phyloP scores from a whole-genome alignment of 164 flowering plant species.

The Umbilicus rupestris region DNA sequence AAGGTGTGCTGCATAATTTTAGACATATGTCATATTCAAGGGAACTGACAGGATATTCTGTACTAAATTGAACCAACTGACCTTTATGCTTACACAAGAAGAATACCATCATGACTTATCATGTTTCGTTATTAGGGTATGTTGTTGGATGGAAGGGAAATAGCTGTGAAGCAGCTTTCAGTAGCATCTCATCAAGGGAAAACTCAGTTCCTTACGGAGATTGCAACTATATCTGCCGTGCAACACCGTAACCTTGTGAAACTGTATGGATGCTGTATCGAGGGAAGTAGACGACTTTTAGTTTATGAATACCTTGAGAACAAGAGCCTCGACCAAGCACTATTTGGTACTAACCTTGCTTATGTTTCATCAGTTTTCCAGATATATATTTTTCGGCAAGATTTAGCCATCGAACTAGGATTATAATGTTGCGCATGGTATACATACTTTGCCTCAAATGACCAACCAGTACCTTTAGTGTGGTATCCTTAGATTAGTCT shows the following conservation, averaged over 20 bases:
- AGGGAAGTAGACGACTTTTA: not conserved
- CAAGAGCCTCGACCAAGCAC: not conserved
- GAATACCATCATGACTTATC: no score
- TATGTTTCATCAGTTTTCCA: not conserved
- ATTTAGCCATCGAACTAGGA: no score
- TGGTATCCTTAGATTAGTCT: no score
- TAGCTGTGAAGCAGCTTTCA: conserved; percentile 7
- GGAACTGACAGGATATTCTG: not conserved
- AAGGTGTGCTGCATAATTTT: not conserved
- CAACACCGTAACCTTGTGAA: conserved; percentile 8
- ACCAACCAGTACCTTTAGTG: no score
- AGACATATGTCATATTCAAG: no score
- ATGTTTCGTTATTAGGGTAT: not conserved
- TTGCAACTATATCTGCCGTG: conserved; percentile 1
- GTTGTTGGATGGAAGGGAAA: not conserved
- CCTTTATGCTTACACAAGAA: no score
- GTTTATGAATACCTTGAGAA: not conserved
- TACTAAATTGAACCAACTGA: not conserved
- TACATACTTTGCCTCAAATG: no score
- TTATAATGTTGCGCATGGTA: no score
- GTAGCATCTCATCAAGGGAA: conserved; percentile 3
- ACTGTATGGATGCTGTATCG: conserved; percentile 8
- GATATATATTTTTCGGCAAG: no score
- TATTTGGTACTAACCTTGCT: not conserved
- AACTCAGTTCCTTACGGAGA: not conserved